Conservation (phyloP, 2,329 filamentous ascomycete genomes). For the Fusarium newnesense region DNA sequence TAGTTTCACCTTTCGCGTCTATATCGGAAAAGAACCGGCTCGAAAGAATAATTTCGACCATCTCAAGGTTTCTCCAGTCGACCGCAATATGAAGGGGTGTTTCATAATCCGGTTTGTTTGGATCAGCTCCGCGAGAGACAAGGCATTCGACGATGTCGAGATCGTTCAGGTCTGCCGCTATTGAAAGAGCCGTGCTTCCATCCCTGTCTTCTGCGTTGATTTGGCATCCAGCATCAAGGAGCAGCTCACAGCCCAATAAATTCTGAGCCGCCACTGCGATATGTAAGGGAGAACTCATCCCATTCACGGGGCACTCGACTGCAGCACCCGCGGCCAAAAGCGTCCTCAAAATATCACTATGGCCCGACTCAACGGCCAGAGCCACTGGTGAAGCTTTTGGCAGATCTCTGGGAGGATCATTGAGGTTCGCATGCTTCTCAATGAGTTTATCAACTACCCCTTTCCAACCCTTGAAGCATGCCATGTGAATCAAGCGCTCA, state of each 20-base stretch:
- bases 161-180: conserved; percentile 10
- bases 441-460: conserved; percentile 29
- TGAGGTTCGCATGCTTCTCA: conserved; percentile 18
- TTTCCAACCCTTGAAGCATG: conserved; percentile 24
- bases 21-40: conserved; percentile 9
- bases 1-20: conserved; percentile 10
- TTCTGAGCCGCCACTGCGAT: conserved; percentile 20
- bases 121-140: conserved; percentile 21
- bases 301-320: conserved; percentile 8
- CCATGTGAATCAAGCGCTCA: conserved; percentile 27
- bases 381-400: conserved; percentile 31
- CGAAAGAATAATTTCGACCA: conserved; percentile 15
- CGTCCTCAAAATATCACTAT: conserved; percentile 12
- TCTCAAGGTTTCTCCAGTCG: conserved; percentile 17
- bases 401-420: conserved; percentile 13
- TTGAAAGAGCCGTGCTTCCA: conserved; percentile 17
- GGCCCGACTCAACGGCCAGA: conserved; percentile 15
- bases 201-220: conserved; percentile 13
- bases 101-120: conserved; percentile 15
- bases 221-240: conserved; percentile 26
- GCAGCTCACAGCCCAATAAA: conserved; percentile 9
- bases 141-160: conserved; percentile 21
- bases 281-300: conserved; percentile 16
- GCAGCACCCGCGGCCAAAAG: conserved; percentile 25
- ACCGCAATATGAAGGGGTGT: conserved; percentile 25